phyloP scores from a whole-genome alignment of 2,329 filamentous ascomycete genomes.

The Clonostachys rosea region DNA sequence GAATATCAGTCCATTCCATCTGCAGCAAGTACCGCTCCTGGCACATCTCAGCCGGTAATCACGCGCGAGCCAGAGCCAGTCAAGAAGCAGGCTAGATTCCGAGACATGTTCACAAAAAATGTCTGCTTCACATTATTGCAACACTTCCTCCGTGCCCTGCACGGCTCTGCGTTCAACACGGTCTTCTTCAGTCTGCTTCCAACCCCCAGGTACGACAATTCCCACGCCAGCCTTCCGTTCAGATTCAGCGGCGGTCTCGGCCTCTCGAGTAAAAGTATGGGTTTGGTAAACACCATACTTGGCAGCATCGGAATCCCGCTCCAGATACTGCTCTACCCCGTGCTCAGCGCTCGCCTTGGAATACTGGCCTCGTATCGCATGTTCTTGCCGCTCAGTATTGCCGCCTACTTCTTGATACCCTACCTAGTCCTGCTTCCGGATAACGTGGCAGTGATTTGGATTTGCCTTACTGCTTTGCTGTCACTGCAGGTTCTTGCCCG shows the following conservation, averaged over 20 bases:
- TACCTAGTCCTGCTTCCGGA: slow-evolving; percentile 11
- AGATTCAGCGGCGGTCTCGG: slow-evolving; percentile 14
- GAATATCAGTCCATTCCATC: not conserved
- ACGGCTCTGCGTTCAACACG: slow-evolving; percentile 10
- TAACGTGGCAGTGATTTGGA: slow-evolving; percentile 8
- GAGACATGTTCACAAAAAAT: not conserved
- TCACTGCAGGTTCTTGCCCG: slow-evolving; percentile 11
- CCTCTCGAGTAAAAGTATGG: slow-evolving; percentile 12
- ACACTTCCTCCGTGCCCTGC: not conserved
- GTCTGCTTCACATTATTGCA: not conserved
- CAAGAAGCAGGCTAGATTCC: not conserved
- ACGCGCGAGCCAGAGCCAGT: not conserved
- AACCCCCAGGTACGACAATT: slow-evolving; percentile 3
- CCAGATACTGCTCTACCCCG: slow-evolving; percentile 12
- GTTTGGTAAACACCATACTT: slow-evolving; percentile 14
- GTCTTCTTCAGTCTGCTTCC: slow-evolving; percentile 13
- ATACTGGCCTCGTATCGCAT: slow-evolving; percentile 9
- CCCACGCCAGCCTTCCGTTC: slow-evolving; percentile 5
- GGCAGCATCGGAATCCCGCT: slow-evolving; percentile 13
- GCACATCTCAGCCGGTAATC: not conserved
- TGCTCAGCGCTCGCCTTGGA: slow-evolving; percentile 7
- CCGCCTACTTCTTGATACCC: slow-evolving; percentile 10
- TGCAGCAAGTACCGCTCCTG: not conserved
- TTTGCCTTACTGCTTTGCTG: slow-evolving; percentile 8
- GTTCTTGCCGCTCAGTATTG: slow-evolving; percentile 12